Percentiles rank a stretch among this genome's conserved stretches.
These are phyloP conservation scores for Dioszegia crocea DNA, from an alignment of 768 basidiomycete species.

Conservation along the genomic window DNA sequence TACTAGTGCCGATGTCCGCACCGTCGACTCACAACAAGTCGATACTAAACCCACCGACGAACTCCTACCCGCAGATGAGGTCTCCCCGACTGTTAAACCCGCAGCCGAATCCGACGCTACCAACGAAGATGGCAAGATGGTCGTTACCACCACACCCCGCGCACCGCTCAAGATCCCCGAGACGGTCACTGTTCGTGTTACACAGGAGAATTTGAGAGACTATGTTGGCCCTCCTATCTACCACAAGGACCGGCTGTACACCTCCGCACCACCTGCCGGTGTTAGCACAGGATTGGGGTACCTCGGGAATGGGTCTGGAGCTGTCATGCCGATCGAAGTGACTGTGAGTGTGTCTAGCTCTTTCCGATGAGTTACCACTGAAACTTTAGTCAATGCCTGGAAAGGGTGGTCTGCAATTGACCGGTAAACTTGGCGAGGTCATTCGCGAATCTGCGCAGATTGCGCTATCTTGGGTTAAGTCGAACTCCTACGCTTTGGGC, in stretches of 20 bases:
- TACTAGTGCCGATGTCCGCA: slow-evolving; percentile 34
- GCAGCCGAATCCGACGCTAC: slow-evolving; percentile 31
- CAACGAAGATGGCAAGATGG: slow-evolving; percentile 44
- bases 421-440: slow-evolving; percentile 96
- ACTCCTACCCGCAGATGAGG: slow-evolving; percentile 43
- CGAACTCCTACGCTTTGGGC: slow-evolving; percentile 81
- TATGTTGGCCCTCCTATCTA: slow-evolving; percentile 95
- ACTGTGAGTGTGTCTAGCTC: slow-evolving; percentile 57
- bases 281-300: slow-evolving; percentile 95
- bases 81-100: slow-evolving; percentile 13
- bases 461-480: slow-evolving; percentile 85
- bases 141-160: slow-evolving; percentile 70
- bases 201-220: slow-evolving; percentile 82
- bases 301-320: slow-evolving; percentile 90
- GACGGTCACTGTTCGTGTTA: slow-evolving; percentile 72
- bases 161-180: slow-evolving; percentile 76
- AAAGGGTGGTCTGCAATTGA: slow-evolving; percentile 83
- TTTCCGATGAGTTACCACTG: neutral
- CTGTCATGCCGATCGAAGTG: slow-evolving; percentile 95
- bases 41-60: slow-evolving; percentile 50
- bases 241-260: slow-evolving; percentile 89
- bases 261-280: slow-evolving; percentile 73
- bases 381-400: slow-evolving; percentile 90
- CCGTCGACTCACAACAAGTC: slow-evolving; percentile 59
- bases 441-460: slow-evolving; percentile 96